Base-by-base conservation (phyloP, 1,284 basidiomycete species). In the Fomitopsis schrenkii region DNA sequence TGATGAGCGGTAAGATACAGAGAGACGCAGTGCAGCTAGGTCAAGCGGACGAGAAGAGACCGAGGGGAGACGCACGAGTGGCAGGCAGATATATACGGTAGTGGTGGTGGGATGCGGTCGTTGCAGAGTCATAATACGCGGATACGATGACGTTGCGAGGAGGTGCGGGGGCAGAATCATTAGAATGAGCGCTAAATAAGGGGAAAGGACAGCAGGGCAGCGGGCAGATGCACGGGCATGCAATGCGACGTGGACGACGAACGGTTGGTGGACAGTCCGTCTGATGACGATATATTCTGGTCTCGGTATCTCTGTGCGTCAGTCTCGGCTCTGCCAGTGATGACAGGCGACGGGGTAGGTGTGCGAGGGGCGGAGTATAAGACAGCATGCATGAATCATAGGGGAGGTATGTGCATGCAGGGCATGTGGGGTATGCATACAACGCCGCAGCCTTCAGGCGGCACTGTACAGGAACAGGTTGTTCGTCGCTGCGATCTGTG, bases 401-500 rank as follows among this genome's bases (percentile, higher is more conserved):
- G 28, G 30, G 22, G 59, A 28, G 45, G 53, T 40, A 26, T n/a
- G 59, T 55, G 61, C 36, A 55, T 22, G 53, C 48, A 36, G 57
- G 46, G 38, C 55, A 60, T 60, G 62, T 54, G 26, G 55, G 62
- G 52, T 54, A 55, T 45, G 58, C 58, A 52, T 59, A 59, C 57
- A 33, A 55, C 5, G 22, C 22, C 22, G 44, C 26, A 44, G 52
- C 48, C 54, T 40, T 89, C 77, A 93, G 80, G 90, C 90, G 64
- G 90, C 90, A 75, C 90, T 92, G 76, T 93, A 93, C 74, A 93
- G 78, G 82, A 90, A 95, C 79, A 96, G 76, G 76, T 97, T 96
- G 84, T 97, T 96, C 68, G 94, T 96, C 50, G 94, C 94, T 57
- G 94, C 94, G 73, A 97, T 96, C 91, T 95, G 67, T 22, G 62